A percentile compares a stretch with the other conserved stretches of the same genome.
Conservation (phyloP, 257 asterid genomes). For the Jacaranda copaia region DNA sequence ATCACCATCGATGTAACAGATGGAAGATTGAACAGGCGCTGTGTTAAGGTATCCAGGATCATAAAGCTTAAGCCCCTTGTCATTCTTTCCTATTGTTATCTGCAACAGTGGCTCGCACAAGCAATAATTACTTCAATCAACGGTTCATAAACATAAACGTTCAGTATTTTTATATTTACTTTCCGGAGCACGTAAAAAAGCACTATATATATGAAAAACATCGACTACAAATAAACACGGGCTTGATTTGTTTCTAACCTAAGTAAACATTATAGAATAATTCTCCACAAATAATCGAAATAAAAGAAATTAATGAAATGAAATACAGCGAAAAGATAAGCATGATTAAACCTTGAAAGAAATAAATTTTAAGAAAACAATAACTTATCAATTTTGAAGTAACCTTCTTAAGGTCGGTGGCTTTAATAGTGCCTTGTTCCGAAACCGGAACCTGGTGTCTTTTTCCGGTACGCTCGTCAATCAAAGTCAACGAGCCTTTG, state of each 20-base stretch:
- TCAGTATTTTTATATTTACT: not conserved
- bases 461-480: too few relatives aligned
- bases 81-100: constrained; percentile 26
- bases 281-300: not conserved
- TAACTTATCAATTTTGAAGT: too few relatives aligned
- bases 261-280: not conserved
- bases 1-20: constrained; percentile 81
- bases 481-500: too few relatives aligned
- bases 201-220: constrained; percentile 1
- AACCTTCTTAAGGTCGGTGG: too few relatives aligned
- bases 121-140: not conserved
- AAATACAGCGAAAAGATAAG: not conserved
- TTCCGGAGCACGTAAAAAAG: not conserved
- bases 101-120: too few relatives aligned
- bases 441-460: too few relatives aligned
- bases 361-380: too few relatives aligned
- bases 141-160: not conserved
- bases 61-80: constrained; percentile 79
- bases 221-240: not conserved
- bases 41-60: constrained; percentile 88
- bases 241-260: constrained; percentile 10
- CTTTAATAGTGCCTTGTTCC: too few relatives aligned
- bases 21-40: constrained; percentile 76
- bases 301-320: not conserved
- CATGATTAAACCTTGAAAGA: not conserved